phyloP scores from a whole-genome alignment of 202 grass and related monocot genomes.

The Carex arenaria region DNA sequence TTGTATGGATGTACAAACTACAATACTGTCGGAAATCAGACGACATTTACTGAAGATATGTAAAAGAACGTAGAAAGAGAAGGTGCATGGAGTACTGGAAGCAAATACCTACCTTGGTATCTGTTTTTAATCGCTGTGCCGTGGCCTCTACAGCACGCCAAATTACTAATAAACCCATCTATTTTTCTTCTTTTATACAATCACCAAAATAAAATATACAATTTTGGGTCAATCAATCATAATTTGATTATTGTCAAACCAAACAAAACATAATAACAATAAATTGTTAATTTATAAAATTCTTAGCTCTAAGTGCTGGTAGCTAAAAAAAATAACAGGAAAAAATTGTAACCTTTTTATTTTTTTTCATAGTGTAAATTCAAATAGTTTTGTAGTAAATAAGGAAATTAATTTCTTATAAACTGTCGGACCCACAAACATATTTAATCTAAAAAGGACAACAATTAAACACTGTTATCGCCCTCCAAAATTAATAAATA shows the following conservation, averaged over 20 bases:
- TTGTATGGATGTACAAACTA: neutral
- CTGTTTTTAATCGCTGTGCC: conserved; percentile 8
- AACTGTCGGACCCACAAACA: no score
- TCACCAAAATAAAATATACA: neutral
- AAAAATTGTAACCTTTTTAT: no score
- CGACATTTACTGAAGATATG: neutral
- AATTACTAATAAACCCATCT: conserved; percentile 1
- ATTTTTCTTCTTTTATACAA: neutral
- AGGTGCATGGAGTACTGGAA: neutral
- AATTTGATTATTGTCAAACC: neutral
- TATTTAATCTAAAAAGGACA: no score
- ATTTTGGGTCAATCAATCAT: neutral
- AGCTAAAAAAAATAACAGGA: no score
- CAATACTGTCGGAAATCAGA: neutral
- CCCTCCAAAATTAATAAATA: no score
- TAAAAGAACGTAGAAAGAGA: neutral
- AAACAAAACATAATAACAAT: neutral
- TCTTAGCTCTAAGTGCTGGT: no score
- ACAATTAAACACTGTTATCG: no score
- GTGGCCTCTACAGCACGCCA: conserved; percentile 7
- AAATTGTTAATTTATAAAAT: neutral
- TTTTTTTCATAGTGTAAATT: no score
- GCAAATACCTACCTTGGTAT: neutral
- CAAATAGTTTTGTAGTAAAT: no score
- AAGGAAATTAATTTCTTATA: no score